Base-by-base conservation (phyloP, 2,329 filamentous ascomycete genomes). In the Ceratocystis cubensis region DNA sequence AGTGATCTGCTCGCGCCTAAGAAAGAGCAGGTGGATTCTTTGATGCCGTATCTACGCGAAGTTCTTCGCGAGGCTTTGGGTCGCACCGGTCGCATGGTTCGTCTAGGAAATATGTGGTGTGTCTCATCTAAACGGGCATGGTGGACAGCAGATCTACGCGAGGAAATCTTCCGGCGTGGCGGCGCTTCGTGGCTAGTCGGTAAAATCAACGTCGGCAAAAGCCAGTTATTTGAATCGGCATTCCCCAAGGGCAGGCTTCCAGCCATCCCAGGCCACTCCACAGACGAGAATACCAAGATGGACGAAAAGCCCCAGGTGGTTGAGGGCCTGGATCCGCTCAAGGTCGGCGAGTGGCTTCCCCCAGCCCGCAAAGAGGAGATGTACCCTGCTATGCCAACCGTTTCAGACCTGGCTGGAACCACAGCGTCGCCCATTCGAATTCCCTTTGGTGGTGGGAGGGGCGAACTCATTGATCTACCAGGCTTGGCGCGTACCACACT, bases 161-260 rank as follows among this genome's bases (percentile, higher is more conserved):
- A 96, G 71, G 87, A 92, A 61, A 91, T 99, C 61, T 92, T 86
- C 82, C 78, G 85, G 56, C 84, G 89, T 62, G 91, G 91, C 3
- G 93, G 93, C 3, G 94, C 87, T 17, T 87, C 89, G 17, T 99
- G 94, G 93, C 87, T 99, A 80, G 88, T 99, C 2, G 94, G 94
- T n/a, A 97, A 96, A 75, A 91, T 91, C 69, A 99, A 99, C 73
- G 95, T 97, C 1, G 95, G 94, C 28, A 99, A 99, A 76, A 97
- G 93, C 71, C 88, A 88, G 72, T 82, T 99, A 1, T 96, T 97
- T 69, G 87, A 94, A 71, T 83, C 86, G 3, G 85, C 96, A 6
- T 96, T 92, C 72, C 93, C 95, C 3, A 93, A 88, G 79, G 86
- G 85, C 30, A 66, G 69, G 15, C 20, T 68, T n/a, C 41, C 67